A percentile compares a stretch with the other conserved stretches of the same genome.
Evolutionary conservation across 345 rosid species (phyloP).

Genomic region (Eucalyptus urophylla): DNA sequence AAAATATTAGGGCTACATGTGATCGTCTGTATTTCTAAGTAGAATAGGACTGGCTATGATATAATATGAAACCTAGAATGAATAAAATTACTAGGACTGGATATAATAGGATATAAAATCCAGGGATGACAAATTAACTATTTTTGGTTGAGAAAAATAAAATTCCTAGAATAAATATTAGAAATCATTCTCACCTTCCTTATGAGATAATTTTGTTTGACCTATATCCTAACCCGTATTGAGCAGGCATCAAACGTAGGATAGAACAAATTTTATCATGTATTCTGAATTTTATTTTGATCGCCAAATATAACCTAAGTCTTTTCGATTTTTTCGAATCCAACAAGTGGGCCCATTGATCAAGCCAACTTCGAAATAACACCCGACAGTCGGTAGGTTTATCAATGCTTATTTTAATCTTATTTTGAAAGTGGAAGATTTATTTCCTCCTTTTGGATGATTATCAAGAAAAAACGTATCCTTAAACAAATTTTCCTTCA

Average conservation of each 20-base stretch:
- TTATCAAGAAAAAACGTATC: not conserved
- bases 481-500: not conserved
- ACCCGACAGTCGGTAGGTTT: not conserved
- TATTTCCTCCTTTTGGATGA: not conserved
- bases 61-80: no score
- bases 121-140: no score
- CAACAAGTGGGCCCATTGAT: no score
- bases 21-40: fast-evolving
- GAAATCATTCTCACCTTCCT: fast-evolving
- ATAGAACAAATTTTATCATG: fast-evolving
- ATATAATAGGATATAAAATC: no score
- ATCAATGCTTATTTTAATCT: not conserved
- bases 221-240: fast-evolving
- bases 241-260: fast-evolving
- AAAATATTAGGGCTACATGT: no score
- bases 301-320: fast-evolving
- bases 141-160: no score
- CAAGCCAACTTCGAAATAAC: not conserved
- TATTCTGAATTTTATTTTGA: fast-evolving
- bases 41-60: no score
- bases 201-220: no score
- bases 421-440: not conserved
- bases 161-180: no score
- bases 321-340: fast-evolving
- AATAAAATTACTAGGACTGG: no score